phyloP scores from a whole-genome alignment of 129 eudicot genomes.

The Lonicera japonica region DNA sequence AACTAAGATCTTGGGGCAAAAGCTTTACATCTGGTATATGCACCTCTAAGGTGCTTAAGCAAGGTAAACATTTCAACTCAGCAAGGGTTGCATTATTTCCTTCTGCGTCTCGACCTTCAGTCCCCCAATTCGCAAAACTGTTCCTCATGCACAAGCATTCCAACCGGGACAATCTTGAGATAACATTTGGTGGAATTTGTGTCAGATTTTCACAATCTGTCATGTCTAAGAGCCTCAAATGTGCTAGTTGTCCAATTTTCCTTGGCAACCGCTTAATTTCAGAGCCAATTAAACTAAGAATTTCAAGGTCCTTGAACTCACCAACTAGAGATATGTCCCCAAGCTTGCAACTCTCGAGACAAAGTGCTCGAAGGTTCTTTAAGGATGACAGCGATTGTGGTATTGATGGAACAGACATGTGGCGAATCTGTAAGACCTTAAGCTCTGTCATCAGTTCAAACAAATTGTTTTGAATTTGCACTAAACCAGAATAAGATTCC shows the following conservation, averaged over 20 bases:
- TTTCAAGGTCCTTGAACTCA: conserved; percentile 30
- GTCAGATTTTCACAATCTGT: conserved; percentile 24
- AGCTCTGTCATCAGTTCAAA: conserved; percentile 38
- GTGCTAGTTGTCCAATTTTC: conserved; percentile 30
- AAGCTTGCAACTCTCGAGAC: conserved; percentile 34
- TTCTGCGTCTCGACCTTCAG: conserved; percentile 10
- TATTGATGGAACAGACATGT: conserved; percentile 13
- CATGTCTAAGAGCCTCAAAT: conserved; percentile 39
- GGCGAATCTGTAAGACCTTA: conserved; percentile 33
- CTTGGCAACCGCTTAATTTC: conserved; percentile 27
- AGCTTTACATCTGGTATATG: conserved; percentile 29
- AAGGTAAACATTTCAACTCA: conserved; percentile 31
- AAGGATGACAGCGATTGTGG: conserved; percentile 25
- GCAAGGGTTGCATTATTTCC: conserved; percentile 29
- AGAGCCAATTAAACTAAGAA: conserved; percentile 40
- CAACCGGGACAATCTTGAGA: conserved; percentile 28
- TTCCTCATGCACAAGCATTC: conserved; percentile 48
- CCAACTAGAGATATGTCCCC: conserved; percentile 35
- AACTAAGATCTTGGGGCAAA: conserved; percentile 29
- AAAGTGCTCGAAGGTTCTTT: conserved; percentile 27
- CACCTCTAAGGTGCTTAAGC: conserved; percentile 33
- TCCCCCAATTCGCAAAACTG: conserved; percentile 39
- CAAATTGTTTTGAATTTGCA: conserved; percentile 20
- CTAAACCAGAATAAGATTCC: conserved; percentile 16
- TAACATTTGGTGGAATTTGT: conserved; percentile 27